These are phyloP conservation scores for Boletus reticuloceps DNA, from an alignment of 768 basidiomycete genomes.

Conservation along the genomic window DNA sequence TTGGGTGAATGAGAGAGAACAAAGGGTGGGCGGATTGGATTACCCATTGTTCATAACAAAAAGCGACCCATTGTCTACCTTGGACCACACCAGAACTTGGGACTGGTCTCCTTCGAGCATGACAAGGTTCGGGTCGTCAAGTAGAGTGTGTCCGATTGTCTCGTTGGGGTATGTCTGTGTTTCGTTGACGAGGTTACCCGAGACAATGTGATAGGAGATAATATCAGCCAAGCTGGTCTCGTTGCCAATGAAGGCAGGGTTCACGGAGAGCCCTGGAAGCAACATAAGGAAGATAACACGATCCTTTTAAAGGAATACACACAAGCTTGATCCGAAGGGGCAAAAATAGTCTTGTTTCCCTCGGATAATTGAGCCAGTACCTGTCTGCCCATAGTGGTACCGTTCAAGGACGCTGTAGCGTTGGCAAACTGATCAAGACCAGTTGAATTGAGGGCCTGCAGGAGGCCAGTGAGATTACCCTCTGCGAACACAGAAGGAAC, in stretches of 20 bases:
- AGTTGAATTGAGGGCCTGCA: slow-evolving; percentile 35
- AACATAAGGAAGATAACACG: slow-evolving; percentile 1
- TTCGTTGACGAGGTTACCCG: slow-evolving; percentile 46
- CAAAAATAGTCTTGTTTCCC: slow-evolving; percentile 53
- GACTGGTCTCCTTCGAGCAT: slow-evolving; percentile 54
- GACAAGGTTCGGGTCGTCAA: slow-evolving; percentile 47
- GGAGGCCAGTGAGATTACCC: slow-evolving; percentile 32
- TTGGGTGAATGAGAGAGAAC: neutral
- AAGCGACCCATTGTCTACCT: slow-evolving; percentile 35
- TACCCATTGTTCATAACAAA: slow-evolving; percentile 51
- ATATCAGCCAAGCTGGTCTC: slow-evolving; percentile 41
- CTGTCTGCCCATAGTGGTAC: slow-evolving; percentile 39
- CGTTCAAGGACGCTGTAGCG: slow-evolving; percentile 40
- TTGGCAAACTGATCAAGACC: slow-evolving; percentile 44
- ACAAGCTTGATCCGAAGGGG: slow-evolving; percentile 49
- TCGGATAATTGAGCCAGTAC: slow-evolving; percentile 43
- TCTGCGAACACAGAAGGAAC: slow-evolving; percentile 30
- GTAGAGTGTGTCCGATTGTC: slow-evolving; percentile 64
- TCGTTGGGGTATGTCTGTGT: slow-evolving; percentile 50
- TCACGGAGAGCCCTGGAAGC: slow-evolving; percentile 2
- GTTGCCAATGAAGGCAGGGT: slow-evolving; percentile 23
- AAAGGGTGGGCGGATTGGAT: slow-evolving; percentile 3
- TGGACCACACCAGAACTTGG: slow-evolving; percentile 55
- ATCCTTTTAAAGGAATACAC: slow-evolving; percentile 25
- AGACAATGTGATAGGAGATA: slow-evolving; percentile 56